Percentiles rank a stretch among this genome's conserved stretches.
phyloP scores from a whole-genome alignment of 768 basidiomycete genomes.

The Sporobolomyces phaffii region DNA sequence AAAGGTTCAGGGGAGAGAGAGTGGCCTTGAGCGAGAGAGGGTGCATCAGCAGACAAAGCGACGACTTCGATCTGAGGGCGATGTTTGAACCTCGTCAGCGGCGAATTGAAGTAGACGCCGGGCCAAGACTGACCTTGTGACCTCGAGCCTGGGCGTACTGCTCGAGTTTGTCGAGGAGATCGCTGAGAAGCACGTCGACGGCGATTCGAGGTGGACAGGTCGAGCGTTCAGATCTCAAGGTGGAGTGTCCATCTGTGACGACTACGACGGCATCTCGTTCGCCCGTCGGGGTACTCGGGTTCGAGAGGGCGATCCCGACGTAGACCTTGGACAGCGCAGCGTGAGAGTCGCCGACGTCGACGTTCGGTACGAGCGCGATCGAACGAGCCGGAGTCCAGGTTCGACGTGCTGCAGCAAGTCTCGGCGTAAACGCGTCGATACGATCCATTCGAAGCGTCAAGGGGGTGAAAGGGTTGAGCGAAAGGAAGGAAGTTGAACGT shows the following conservation, averaged over 20 bases:
- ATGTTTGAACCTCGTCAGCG: too few species aligned
- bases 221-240: background rate
- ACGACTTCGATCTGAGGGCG: conserved; percentile 9
- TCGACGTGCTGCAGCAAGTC: too few species aligned
- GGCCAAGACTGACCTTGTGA: conserved; percentile 5
- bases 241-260: background rate
- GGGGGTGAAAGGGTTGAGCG: too few species aligned
- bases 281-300: background rate
- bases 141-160: background rate
- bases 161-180: background rate
- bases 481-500: too few species aligned
- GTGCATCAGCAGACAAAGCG: background rate
- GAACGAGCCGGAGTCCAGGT: background rate
- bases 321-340: background rate
- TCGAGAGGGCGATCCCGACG: background rate
- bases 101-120: too few species aligned
- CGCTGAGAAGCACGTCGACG: background rate
- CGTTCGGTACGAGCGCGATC: background rate
- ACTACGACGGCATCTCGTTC: conserved; percentile 3
- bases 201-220: background rate
- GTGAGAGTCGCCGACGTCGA: background rate
- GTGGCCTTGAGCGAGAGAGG: background rate
- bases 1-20: background rate
- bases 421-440: too few species aligned
- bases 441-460: too few species aligned